phyloP scores from a whole-genome alignment of 2,329 filamentous ascomycete genomes.

The Monascus ruber region DNA sequence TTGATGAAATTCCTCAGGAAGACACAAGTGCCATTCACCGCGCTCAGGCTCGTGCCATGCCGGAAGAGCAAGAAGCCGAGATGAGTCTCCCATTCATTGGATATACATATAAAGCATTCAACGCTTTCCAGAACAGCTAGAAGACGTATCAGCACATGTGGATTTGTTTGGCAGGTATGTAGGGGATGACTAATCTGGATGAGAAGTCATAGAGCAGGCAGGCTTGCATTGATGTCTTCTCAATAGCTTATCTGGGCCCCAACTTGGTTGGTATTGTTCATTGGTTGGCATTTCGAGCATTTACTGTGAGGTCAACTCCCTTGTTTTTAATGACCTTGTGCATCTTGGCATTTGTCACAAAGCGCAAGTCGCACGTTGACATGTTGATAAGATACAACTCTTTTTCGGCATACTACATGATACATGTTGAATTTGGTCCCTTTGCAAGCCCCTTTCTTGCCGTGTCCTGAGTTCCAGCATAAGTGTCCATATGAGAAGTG shows the following conservation, averaged over 20 bases:
- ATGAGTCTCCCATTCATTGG: constrained; percentile 94
- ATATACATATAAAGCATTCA: constrained; percentile 96
- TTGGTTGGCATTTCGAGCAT: constrained; percentile 1
- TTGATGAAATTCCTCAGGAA: constrained; percentile 94
- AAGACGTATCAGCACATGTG: constrained; percentile 3
- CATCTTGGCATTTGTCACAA: no score
- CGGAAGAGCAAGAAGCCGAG: constrained; percentile 72
- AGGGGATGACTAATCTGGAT: constrained; percentile 6
- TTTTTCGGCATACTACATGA: no score
- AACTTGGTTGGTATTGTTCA: constrained; percentile 14
- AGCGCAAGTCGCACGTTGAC: no score
- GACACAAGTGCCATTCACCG: constrained; percentile 82
- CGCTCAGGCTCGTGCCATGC: constrained; percentile 65
- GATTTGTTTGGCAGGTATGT: constrained; percentile 7
- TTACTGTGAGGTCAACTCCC: no score
- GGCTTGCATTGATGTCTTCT: constrained; percentile 20
- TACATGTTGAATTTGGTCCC: no score
- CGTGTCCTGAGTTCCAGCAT: no score
- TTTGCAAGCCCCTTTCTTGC: no score
- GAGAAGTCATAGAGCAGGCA: constrained; percentile 19
- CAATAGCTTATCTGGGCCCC: constrained; percentile 10
- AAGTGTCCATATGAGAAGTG: no score
- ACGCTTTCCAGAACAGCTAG: constrained; percentile 44
- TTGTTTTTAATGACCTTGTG: no score
- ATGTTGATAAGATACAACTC: no score